Conservation (phyloP, 2,329 filamentous ascomycete species). For the Nothopassalora personata region DNA sequence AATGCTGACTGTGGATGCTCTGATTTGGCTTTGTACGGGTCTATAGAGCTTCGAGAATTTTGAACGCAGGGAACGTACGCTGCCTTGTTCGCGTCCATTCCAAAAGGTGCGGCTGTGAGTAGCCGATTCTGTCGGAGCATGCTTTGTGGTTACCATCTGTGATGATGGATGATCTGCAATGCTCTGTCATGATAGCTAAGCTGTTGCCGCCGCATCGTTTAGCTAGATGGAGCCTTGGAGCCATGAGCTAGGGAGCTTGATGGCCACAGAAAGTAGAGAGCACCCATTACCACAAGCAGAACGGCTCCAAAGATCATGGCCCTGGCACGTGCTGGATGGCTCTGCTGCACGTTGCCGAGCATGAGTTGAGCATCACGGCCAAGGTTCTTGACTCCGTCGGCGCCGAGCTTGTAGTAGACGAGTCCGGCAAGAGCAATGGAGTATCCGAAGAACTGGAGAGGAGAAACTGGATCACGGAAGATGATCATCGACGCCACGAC, state of each 20-base stretch:
- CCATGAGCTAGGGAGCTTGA: neutral
- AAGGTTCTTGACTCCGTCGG: slow-evolving; percentile 77
- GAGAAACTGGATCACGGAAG: slow-evolving; percentile 69
- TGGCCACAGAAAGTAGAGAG: slow-evolving; percentile 45
- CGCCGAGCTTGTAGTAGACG: slow-evolving; percentile 80
- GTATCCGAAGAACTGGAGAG: slow-evolving; percentile 78
- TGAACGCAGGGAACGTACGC: neutral
- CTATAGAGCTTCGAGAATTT: neutral
- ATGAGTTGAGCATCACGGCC: slow-evolving; percentile 64
- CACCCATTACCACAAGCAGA: slow-evolving; percentile 60
- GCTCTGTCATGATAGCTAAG: too few species aligned
- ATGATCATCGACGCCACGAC: slow-evolving; percentile 75
- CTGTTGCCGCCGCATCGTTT: neutral
- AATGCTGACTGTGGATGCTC: neutral
- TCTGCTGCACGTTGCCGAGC: slow-evolving; percentile 80
- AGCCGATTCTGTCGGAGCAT: neutral
- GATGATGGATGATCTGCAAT: too few species aligned
- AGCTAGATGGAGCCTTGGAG: neutral
- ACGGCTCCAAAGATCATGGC: slow-evolving; percentile 62
- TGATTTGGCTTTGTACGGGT: neutral
- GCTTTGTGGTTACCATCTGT: too few species aligned
- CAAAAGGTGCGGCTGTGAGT: neutral
- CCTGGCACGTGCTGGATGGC: slow-evolving; percentile 72
- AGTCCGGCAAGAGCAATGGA: slow-evolving; percentile 72
- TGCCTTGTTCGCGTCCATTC: neutral